phyloP scores from a whole-genome alignment of 768 basidiomycete species.

The Zangia roseola region DNA sequence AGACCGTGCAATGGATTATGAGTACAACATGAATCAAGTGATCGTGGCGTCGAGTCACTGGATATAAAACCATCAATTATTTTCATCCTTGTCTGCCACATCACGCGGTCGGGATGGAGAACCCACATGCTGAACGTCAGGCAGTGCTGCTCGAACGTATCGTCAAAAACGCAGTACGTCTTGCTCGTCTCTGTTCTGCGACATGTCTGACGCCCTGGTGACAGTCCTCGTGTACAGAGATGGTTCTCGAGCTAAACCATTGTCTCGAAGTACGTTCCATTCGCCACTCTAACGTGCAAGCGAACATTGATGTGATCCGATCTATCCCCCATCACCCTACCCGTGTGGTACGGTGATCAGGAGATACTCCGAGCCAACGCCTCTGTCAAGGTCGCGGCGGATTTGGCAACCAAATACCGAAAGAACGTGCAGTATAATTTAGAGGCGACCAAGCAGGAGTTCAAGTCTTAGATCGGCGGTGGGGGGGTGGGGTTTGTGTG shows the following conservation, averaged over 20 bases:
- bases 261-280: constrained; percentile 67
- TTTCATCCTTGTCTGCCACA: constrained; percentile 1
- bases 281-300: too few species aligned
- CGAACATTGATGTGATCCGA: neutral
- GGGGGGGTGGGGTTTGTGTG: neutral
- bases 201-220: neutral
- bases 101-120: constrained; percentile 64
- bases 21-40: neutral
- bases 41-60: neutral
- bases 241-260: constrained; percentile 84
- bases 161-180: constrained; percentile 79
- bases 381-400: constrained; percentile 76
- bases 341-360: constrained; percentile 36
- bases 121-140: constrained; percentile 92
- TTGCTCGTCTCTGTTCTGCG: neutral
- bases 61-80: too few species aligned
- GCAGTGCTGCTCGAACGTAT: constrained; percentile 89
- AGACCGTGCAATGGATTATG: too few species aligned
- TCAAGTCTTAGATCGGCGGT: constrained; percentile 1
- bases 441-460: constrained; percentile 57
- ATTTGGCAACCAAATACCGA: constrained; percentile 82
- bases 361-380: constrained; percentile 79
- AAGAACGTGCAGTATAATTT: constrained; percentile 94
- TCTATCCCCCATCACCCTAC: neutral
- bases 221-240: constrained; percentile 92